Base-by-base conservation (phyloP, 768 basidiomycete genomes). In the Mycena epipterygia region DNA sequence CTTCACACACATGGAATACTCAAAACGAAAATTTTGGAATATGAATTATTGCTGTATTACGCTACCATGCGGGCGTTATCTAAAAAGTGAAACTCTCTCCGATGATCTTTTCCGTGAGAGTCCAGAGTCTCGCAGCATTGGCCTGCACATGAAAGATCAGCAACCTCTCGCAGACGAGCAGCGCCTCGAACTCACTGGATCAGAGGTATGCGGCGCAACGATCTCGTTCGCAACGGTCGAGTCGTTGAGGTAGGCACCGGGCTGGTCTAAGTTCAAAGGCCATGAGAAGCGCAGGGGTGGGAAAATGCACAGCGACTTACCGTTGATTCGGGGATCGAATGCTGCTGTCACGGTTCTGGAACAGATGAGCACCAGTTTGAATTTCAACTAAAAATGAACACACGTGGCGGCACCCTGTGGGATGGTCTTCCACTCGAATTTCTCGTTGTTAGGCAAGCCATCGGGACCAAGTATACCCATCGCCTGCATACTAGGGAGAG, bases 381-480 rank as follows among this genome's bases (percentile, higher is more conserved):
- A 37, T 17, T 14, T 37, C 35, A n/a, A n/a, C n/a, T n/a, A 37
- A 33, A 49, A n/a, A 14, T 21, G 7, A 14, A 55, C 64, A 30
- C 19, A 67, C 65, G 65, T 67, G 0, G 65, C 56, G 19, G 56
- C 65, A 2, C 65, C 65, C 27, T 67, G 56, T 8, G 56, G 42
- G 25, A 59, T 57, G 8, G 55, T 58, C 57, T 67, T 67, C 65
- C 65, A 67, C 46, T 57, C 6, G 23, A 49, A 51, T 5, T 39
- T 41, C 33, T 49, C 35, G 4, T 17, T 33, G 29, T 46, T 65
- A 1, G 65, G 65, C 6, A 11, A 2, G 11, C 65, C 65, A 12
- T 59, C 37, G 5, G 41, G 5, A 14, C 25, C 32, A 8, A 67
- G 44, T 14, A 67, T 35, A 33, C 65, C 65, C n/a, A n/a, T n/a